A percentile compares a stretch with the other conserved stretches of the same genome.
Conservation (phyloP, 768 basidiomycete genomes). For the Obba rivulosa region DNA sequence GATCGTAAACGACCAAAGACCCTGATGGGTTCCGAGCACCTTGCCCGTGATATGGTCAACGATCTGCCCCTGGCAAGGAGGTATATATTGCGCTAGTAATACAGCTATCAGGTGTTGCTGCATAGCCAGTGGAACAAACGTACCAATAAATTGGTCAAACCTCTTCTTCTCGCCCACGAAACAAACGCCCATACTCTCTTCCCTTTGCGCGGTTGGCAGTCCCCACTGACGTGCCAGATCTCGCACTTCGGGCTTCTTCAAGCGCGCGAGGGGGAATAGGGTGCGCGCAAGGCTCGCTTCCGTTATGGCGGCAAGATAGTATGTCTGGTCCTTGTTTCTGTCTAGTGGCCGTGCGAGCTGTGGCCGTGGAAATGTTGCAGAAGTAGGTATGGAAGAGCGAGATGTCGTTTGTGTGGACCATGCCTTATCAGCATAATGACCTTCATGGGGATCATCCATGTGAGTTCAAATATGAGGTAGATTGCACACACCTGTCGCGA, state of each 20-base stretch:
- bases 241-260: slow-evolving; percentile 70
- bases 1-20: slow-evolving; percentile 82
- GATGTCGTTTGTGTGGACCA: slow-evolving; percentile 31
- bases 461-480: background rate
- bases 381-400: slow-evolving; percentile 2
- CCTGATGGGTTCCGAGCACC: slow-evolving; percentile 55
- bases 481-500: slow-evolving; percentile 66
- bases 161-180: slow-evolving; percentile 80
- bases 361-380: slow-evolving; percentile 21
- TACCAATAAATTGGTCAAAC: slow-evolving; percentile 73
- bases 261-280: slow-evolving; percentile 69
- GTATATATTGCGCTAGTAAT: slow-evolving; percentile 67
- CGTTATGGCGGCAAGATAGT: slow-evolving; percentile 78
- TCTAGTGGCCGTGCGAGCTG: slow-evolving; percentile 45
- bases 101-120: background rate
- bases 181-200: slow-evolving; percentile 92
- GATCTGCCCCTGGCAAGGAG: slow-evolving; percentile 64
- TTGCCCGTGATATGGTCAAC: slow-evolving; percentile 51
- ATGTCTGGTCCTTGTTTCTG: slow-evolving; percentile 81
- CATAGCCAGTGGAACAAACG: slow-evolving; percentile 14
- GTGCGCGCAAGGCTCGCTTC: slow-evolving; percentile 61
- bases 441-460: slow-evolving; percentile 28
- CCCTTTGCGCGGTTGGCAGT: slow-evolving; percentile 68
- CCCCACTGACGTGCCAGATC: slow-evolving; percentile 56
- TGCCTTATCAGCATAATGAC: slow-evolving; percentile 80